Percentiles rank a stretch among this genome's conserved stretches.
Conservation (phyloP, 1,139 yeast species). For the Hemisphaericaspora xylanilytica region DNA sequence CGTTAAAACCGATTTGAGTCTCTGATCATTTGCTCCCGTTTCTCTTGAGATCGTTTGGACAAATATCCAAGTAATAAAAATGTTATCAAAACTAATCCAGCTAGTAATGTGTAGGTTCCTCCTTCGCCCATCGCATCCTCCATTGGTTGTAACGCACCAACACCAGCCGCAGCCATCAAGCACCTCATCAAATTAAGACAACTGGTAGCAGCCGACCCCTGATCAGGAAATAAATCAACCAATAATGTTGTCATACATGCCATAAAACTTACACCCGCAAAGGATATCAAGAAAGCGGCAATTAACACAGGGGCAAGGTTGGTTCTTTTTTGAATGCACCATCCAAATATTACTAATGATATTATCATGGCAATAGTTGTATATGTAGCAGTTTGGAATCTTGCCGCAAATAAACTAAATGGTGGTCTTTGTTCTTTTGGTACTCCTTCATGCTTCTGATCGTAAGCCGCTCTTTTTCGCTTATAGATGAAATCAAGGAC, state of each 20-base stretch:
- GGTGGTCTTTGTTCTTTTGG: conserved; percentile 14
- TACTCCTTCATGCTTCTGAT: conserved; percentile 44
- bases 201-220: conserved; percentile 31
- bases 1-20: no score
- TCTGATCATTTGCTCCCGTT: background rate
- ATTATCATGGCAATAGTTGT: conserved; percentile 31
- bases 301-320: conserved; percentile 57
- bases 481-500: conserved; percentile 37
- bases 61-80: conserved; percentile 5
- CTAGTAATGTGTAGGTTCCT: conserved; percentile 23
- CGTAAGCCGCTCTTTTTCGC: conserved; percentile 25
- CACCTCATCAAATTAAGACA: conserved; percentile 28
- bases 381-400: conserved; percentile 25
- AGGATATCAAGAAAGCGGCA: conserved; percentile 51
- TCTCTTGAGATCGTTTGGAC: conserved; percentile 2
- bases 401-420: conserved; percentile 27
- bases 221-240: conserved; percentile 30
- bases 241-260: conserved; percentile 27
- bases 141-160: conserved; percentile 23
- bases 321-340: conserved; percentile 56
- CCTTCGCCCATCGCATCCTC: conserved; percentile 21
- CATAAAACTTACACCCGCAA: conserved; percentile 21
- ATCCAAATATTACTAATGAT: conserved; percentile 58
- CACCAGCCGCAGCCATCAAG: conserved; percentile 22
- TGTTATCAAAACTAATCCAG: conserved; percentile 14